Evolutionary conservation across 352 stramenopile genomes (phyloP).

Genomic region (Pythium sp.): DNA sequence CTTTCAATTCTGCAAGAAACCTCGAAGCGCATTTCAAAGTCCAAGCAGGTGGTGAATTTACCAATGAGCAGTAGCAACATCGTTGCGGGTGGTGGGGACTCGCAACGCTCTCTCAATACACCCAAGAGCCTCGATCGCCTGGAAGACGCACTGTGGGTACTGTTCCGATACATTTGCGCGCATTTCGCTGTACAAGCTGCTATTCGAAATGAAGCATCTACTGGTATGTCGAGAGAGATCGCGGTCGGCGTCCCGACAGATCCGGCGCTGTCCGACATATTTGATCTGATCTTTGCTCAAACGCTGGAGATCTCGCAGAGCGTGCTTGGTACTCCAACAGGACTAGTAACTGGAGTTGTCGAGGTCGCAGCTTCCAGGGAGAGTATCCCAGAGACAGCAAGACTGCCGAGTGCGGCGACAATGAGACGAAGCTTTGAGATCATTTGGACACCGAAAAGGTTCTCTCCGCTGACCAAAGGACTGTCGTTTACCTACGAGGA

Average conservation of each 20-base stretch:
- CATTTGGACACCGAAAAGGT: constrained; percentile 47
- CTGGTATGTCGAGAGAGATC: background rate
- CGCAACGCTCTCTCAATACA: background rate
- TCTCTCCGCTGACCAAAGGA: constrained; percentile 57
- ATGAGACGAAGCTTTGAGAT: constrained; percentile 72
- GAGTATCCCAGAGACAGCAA: background rate
- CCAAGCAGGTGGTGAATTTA: too few species aligned
- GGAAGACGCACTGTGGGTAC: constrained; percentile 27
- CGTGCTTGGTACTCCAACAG: background rate
- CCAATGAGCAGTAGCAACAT: background rate
- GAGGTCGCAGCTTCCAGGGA: background rate
- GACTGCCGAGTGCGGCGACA: background rate
- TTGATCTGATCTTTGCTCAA: constrained; percentile 9
- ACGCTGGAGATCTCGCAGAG: constrained; percentile 3
- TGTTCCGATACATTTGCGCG: constrained; percentile 40
- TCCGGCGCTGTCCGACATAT: constrained; percentile 6
- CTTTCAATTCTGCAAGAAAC: constrained; percentile 37
- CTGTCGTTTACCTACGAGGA: constrained; percentile 57
- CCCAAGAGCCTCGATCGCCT: constrained; percentile 15
- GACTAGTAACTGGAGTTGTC: background rate
- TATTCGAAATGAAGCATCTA: background rate
- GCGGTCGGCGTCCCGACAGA: constrained; percentile 4
- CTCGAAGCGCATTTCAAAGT: background rate
- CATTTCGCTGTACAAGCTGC: constrained; percentile 29
- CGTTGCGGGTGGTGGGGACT: background rate